A percentile compares a stretch with the other conserved stretches of the same genome.
phyloP scores from a whole-genome alignment of 768 basidiomycete species.

The Leccinum incarnatum region DNA sequence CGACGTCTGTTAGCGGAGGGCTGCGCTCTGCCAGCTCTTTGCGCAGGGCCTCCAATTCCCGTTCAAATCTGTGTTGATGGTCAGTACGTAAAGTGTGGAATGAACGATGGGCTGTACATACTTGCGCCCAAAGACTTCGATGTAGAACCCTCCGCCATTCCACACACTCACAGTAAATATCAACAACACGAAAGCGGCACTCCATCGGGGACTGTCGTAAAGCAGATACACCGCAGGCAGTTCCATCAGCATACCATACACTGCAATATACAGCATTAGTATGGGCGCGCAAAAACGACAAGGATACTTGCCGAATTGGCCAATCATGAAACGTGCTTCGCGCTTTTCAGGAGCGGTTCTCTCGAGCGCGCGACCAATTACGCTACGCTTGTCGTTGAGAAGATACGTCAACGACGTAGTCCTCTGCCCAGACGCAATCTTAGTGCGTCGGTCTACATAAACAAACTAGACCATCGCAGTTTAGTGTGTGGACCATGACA shows the following conservation, averaged over 20 bases:
- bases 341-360: constrained; percentile 60
- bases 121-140: constrained; percentile 97
- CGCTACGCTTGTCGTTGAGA: constrained; percentile 82
- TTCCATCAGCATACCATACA: constrained; percentile 84
- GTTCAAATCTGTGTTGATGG: constrained; percentile 67
- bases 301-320: constrained; percentile 67
- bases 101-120: constrained; percentile 40
- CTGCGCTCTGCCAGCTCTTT: constrained; percentile 82
- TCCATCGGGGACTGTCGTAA: constrained; percentile 78
- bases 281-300: neutral
- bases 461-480: constrained; percentile 55
- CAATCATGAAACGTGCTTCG: constrained; percentile 74
- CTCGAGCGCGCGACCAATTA: constrained; percentile 71
- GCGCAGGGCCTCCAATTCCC: constrained; percentile 84
- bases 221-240: constrained; percentile 80
- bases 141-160: constrained; percentile 96
- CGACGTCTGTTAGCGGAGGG: constrained; percentile 46
- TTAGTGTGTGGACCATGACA: neutral
- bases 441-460: constrained; percentile 79
- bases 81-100: constrained; percentile 3
- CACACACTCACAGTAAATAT: constrained; percentile 89
- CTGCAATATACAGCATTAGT: constrained; percentile 36
- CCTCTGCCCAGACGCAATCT: constrained; percentile 89
- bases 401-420: constrained; percentile 89
- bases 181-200: constrained; percentile 68